phyloP scores from a whole-genome alignment of 805 yeast species.

The Scheffersomyces amazonensis region DNA sequence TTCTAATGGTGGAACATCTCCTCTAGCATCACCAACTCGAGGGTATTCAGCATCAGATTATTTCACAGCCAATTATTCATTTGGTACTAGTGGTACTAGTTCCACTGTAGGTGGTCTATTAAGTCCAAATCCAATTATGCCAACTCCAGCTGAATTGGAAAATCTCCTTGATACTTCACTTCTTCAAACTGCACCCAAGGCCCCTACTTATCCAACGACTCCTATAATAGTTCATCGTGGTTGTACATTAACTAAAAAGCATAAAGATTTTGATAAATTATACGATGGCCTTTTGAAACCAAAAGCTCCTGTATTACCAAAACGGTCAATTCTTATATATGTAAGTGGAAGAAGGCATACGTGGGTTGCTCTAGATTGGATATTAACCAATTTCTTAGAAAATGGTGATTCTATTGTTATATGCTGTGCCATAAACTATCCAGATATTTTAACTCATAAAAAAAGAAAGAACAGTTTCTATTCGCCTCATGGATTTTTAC shows the following conservation, averaged over 20 bases:
- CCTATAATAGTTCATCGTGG: conserved; percentile 42
- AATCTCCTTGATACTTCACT: conserved; percentile 1
- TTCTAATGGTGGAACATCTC: conserved; percentile 6
- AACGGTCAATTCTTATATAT: conserved; percentile 59
- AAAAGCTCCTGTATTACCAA: conserved; percentile 41
- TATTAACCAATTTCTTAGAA: conserved; percentile 49
- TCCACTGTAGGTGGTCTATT: conserved; percentile 15
- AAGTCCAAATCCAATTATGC: conserved; percentile 9
- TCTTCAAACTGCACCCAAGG: conserved; percentile 7
- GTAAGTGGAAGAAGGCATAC: conserved; percentile 72
- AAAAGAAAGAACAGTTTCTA: conserved; percentile 8
- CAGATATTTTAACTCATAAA: conserved; percentile 5
- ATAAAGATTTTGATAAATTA: conserved; percentile 45
- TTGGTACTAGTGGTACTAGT: conserved; percentile 12
- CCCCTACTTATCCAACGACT: conserved; percentile 29
- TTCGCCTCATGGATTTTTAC: conserved; percentile 10
- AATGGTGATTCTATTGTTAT: conserved; percentile 68
- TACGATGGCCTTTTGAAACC: conserved; percentile 36
- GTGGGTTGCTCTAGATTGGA: conserved; percentile 81
- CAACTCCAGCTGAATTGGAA: conserved; percentile 1
- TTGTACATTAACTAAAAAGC: conserved; percentile 45
- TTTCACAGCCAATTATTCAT: conserved; percentile 12
- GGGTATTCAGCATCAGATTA: conserved; percentile 14
- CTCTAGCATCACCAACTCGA: conserved; percentile 8
- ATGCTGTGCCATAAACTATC: conserved; percentile 46